A percentile compares a stretch with the other conserved stretches of the same genome.
These are phyloP conservation scores for Thymus mandschuricus DNA, from an alignment of 257 asterid genomes.

Conservation along the genomic window DNA sequence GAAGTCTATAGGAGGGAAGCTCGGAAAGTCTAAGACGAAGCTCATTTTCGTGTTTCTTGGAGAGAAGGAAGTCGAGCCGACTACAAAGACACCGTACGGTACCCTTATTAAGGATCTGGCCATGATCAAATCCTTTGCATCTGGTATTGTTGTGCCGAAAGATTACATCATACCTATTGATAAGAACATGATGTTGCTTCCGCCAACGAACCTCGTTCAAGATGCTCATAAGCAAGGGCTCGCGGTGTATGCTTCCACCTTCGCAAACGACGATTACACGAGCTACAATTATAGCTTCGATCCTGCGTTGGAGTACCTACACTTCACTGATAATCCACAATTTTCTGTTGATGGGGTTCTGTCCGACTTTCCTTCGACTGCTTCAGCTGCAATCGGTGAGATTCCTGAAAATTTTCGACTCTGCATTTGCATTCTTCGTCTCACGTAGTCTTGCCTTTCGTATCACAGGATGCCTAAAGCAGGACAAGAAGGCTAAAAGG, in stretches of 20 bases:
- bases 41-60: constrained; percentile 56
- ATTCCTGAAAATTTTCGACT: background rate
- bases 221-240: constrained; percentile 86
- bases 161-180: constrained; percentile 77
- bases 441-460: constrained; percentile 11
- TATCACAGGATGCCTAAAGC: constrained; percentile 69
- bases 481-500: constrained; percentile 58
- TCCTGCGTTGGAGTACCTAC: constrained; percentile 75
- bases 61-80: constrained; percentile 53
- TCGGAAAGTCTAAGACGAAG: constrained; percentile 51
- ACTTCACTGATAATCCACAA: constrained; percentile 59
- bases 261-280: constrained; percentile 69
- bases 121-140: constrained; percentile 70
- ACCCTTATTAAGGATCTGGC: constrained; percentile 48
- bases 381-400: constrained; percentile 83
- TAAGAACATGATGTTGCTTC: constrained; percentile 48
- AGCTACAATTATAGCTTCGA: constrained; percentile 91
- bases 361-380: constrained; percentile 83
- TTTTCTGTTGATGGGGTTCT: constrained; percentile 85
- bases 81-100: constrained; percentile 62
- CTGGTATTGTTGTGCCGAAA: constrained; percentile 82
- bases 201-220: constrained; percentile 67
- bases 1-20: constrained; percentile 53
- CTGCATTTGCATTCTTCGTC: background rate
- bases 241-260: constrained; percentile 67